phyloP scores from a whole-genome alignment of 2,329 filamentous ascomycete genomes.

The Cordyceps militaris region DNA sequence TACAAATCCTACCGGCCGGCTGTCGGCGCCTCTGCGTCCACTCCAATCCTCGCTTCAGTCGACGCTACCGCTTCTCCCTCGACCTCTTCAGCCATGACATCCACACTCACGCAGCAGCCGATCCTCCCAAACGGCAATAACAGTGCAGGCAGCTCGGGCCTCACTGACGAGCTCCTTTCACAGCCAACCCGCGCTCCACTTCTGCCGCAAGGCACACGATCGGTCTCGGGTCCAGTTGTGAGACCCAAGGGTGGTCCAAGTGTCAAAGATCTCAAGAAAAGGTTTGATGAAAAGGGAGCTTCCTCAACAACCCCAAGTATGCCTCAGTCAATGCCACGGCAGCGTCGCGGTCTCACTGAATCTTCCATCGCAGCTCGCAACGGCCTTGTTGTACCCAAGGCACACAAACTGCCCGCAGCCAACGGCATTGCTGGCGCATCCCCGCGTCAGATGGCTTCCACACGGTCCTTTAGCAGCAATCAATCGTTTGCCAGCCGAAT shows the following conservation, averaged over 20 bases:
- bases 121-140: slow-evolving; percentile 45
- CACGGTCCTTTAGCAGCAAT: slow-evolving; percentile 33
- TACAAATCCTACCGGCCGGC: slow-evolving; percentile 43
- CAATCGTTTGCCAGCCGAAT: slow-evolving; percentile 56
- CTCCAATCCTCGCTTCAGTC: slow-evolving; percentile 27
- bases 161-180: slow-evolving; percentile 33
- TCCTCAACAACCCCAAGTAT: slow-evolving; percentile 27
- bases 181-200: slow-evolving; percentile 33
- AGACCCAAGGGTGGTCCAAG: slow-evolving; percentile 49
- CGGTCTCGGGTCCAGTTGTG: slow-evolving; percentile 50
- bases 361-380: slow-evolving; percentile 1
- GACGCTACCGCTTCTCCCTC: neutral
- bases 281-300: slow-evolving; percentile 59
- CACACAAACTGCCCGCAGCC: slow-evolving; percentile 26
- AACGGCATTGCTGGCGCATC: slow-evolving; percentile 18
- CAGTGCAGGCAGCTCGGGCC: slow-evolving; percentile 41
- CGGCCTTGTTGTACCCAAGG: neutral
- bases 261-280: slow-evolving; percentile 73
- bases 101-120: slow-evolving; percentile 36
- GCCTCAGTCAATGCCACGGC: slow-evolving; percentile 16
- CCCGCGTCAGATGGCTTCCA: neutral
- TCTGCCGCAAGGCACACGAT: slow-evolving; percentile 39
- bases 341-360: slow-evolving; percentile 1
- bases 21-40: neutral
- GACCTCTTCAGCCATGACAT: slow-evolving; percentile 23